Evolutionary conservation across 164 flowering plant genomes (phyloP), one percentile per base, ranked within the genome.

Genomic region (Nelumbo lutea): DNA sequence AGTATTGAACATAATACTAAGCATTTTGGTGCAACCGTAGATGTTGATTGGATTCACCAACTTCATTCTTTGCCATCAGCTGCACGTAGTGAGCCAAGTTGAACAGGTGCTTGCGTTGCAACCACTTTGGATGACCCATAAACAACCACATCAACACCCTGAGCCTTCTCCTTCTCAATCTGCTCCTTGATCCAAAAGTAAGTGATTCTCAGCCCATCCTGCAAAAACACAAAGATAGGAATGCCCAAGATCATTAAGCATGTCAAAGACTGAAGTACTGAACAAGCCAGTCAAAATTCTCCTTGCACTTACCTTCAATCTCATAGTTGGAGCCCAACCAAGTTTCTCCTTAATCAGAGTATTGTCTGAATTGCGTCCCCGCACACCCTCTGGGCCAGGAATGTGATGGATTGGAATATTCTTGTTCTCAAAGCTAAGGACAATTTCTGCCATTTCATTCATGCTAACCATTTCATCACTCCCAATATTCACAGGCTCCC

Each of bases 401-500:
- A 94, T 91, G 77, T 94, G 98, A 57, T 90, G 95, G 73, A 94
- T 91, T 0, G 98, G 97, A 15, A 90, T 89, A 70, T 87, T 86
- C 79, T 81, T 85, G 78, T 86, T 46, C 71, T 94, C 96, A 72
- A 94, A 91, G 77, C 97, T 76, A 10, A 88, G 95, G 42, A 94
- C 96, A 70, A 94, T 94, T 82, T 89, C 96, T 46, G 98, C 98
- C 98, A 94, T 91, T 80, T 90, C 93, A 45, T 94, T 91, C 98
- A 94, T 94, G 89, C 96, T 91, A 52, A 94, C 96, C 96, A 90
- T 91, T 79, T 94, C 97, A 77, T 94, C 96, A 71, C 98, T 94
- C 70, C 98, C 98, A 67, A 94, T 91, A 71, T 94, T 90, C 71
- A 94, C 91, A 2, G 98, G 98, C 82, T 91, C 96, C 46, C 91